phyloP scores from a whole-genome alignment of 2,329 filamentous ascomycete genomes.

The Fusarium verrucosum region DNA sequence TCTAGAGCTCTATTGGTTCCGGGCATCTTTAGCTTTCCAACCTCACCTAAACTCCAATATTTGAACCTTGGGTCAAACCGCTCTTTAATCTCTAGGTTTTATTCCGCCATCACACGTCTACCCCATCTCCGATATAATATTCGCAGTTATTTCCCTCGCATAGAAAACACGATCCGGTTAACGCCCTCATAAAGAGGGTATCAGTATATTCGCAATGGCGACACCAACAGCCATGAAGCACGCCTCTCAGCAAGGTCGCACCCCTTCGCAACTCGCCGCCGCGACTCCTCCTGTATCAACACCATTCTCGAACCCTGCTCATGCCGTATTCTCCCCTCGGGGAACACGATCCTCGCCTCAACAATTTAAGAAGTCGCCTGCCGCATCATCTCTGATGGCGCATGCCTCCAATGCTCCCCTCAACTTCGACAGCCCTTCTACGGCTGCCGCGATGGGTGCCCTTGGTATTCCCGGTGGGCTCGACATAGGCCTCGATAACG shows the following conservation, averaged over 20 bases:
- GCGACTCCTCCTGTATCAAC: slow-evolving; percentile 74
- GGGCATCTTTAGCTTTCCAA: slow-evolving; percentile 23
- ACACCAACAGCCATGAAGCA: slow-evolving; percentile 63
- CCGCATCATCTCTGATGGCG: slow-evolving; percentile 60
- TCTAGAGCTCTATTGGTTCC: neutral
- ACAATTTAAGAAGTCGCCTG: slow-evolving; percentile 71
- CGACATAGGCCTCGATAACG: slow-evolving; percentile 63
- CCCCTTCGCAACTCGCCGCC: slow-evolving; percentile 62
- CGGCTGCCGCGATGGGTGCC: slow-evolving; percentile 68
- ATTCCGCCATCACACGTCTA: neutral
- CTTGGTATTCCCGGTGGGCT: slow-evolving; percentile 60
- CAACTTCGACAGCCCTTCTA: slow-evolving; percentile 72
- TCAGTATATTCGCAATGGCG: slow-evolving; percentile 51
- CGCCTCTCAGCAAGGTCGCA: slow-evolving; percentile 55
- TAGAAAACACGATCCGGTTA: slow-evolving; percentile 1
- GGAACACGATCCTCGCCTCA: slow-evolving; percentile 69
- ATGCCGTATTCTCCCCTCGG: slow-evolving; percentile 68
- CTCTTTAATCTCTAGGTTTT: neutral
- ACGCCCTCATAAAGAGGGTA: slow-evolving; percentile 27
- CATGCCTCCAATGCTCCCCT: slow-evolving; percentile 58
- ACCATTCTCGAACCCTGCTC: slow-evolving; percentile 67
- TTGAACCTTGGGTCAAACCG: neutral
- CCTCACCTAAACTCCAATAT: neutral
- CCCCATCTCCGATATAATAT: neutral
- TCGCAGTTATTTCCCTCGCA: neutral